Evolutionary conservation across 495 filamentous ascomycete genomes (phyloP).

Genomic region (Tuber melanosporum): DNA sequence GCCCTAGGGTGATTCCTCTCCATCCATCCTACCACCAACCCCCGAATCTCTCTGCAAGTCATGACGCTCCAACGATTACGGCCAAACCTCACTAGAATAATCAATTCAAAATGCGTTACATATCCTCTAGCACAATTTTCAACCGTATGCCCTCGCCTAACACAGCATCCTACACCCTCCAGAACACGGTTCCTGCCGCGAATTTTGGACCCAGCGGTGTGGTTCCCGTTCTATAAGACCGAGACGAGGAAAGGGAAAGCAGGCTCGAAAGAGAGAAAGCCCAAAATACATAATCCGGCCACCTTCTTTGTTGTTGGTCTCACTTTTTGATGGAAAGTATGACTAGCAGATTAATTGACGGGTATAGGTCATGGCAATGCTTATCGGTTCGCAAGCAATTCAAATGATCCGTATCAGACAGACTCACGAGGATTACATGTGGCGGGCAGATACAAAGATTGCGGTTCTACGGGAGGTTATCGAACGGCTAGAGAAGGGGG

Average conservation of each 20-base stretch:
- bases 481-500: slow-evolving; percentile 70
- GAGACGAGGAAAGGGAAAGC: slow-evolving; percentile 44
- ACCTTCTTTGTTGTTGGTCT: slow-evolving; percentile 68
- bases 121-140: slow-evolving; percentile 13
- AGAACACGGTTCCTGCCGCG: slow-evolving; percentile 27
- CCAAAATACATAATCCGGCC: slow-evolving; percentile 71
- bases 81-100: slow-evolving; percentile 10
- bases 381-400: slow-evolving; percentile 91
- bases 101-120: neutral
- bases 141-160: slow-evolving; percentile 17
- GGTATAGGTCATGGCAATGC: slow-evolving; percentile 61
- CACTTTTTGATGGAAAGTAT: neutral
- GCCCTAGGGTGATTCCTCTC: neutral
- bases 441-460: slow-evolving; percentile 73
- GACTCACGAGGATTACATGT: slow-evolving; percentile 62
- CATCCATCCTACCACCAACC: slow-evolving; percentile 10
- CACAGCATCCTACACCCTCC: slow-evolving; percentile 22
- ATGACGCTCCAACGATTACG: slow-evolving; percentile 25
- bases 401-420: slow-evolving; percentile 77
- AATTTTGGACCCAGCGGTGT: slow-evolving; percentile 31
- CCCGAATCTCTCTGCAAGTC: neutral
- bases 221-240: slow-evolving; percentile 14
- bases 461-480: slow-evolving; percentile 72
- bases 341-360: slow-evolving; percentile 13
- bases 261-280: slow-evolving; percentile 48